These are phyloP conservation scores for Pseudonitzschia delicatissima DNA, from an alignment of 108 stramenopile genomes.

Conservation along the genomic window DNA sequence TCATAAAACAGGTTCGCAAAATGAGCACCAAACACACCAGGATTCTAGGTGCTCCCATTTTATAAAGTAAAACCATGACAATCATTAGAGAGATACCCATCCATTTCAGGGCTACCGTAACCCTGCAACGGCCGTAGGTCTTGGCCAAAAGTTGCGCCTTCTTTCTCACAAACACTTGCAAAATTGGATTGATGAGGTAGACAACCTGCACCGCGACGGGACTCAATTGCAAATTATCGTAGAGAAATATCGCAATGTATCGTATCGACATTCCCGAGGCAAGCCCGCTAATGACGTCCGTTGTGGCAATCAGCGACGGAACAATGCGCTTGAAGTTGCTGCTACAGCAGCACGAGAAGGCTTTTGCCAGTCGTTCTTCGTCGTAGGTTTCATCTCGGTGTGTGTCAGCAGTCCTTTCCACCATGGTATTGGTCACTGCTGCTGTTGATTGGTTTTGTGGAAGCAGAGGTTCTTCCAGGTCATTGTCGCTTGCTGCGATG, in stretches of 20 bases:
- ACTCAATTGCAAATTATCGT: slow-evolving; percentile 35
- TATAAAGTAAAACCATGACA: slow-evolving; percentile 27
- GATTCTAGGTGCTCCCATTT: neutral
- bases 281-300: slow-evolving; percentile 45
- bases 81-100: slow-evolving; percentile 34
- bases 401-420: neutral
- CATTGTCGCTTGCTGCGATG: neutral
- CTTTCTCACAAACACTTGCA: slow-evolving; percentile 38
- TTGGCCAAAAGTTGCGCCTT: slow-evolving; percentile 30
- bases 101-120: slow-evolving; percentile 38
- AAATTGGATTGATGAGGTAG: slow-evolving; percentile 45
- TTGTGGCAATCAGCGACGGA: slow-evolving; percentile 32
- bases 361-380: neutral
- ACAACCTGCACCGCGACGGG: slow-evolving; percentile 58
- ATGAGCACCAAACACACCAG: slow-evolving; percentile 39
- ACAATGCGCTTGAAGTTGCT: slow-evolving; percentile 5
- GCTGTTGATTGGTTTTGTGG: neutral
- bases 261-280: slow-evolving; percentile 72
- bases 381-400: slow-evolving; percentile 21
- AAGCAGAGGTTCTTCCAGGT: neutral
- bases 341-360: neutral
- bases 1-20: slow-evolving; percentile 44
- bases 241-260: slow-evolving; percentile 74
- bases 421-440: neutral
- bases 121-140: slow-evolving; percentile 37